Base-by-base conservation (phyloP, 352 stramenopile genomes). In the Phytophthora europaea region DNA sequence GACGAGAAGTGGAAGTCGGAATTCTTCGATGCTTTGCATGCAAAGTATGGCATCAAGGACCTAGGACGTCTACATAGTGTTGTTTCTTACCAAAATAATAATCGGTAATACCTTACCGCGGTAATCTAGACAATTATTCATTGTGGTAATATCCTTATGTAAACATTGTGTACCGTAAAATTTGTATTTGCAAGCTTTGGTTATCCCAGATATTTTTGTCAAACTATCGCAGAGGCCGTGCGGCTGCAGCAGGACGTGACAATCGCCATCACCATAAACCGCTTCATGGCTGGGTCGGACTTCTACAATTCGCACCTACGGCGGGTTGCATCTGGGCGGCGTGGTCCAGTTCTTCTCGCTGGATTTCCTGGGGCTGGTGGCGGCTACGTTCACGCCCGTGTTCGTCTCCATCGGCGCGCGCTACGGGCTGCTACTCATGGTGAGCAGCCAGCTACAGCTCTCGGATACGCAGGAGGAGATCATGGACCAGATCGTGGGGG, bases 251-350 rank as follows among this genome's bases (percentile, higher is more conserved):
- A n/a, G n/a, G n/a, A n/a, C n/a, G n/a, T n/a, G n/a, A n/a, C n/a
- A n/a, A 50, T 50, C 18, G 43, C 18, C 53, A n/a, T 45, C 23
- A 13, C 20, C 47, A 73, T 67, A 31, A 78, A 38, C 40, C 73
- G 73, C 59, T 80, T 75, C 40, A 70, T 80, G n/a, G 78, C 78
- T n/a, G 78, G 75, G 1, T 62, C 73, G 7, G 61, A 84, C 59
- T 87, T 91, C 71, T 91, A 87, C 75, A 91, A 89, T 69, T 82
- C 88, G 88, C 61, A 86, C 87, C 75, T 91, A 87, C 53, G 83
- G 83, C 36, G 78, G 75, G 1, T 66, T 90, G 40, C 83, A 81
- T 15, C 47, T 66, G 6, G 83, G 83, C 12, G 79, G 79, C 12
- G 45, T 65, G 6, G 79, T 88, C 12, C 53, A 52, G 1, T 72